A percentile compares a stretch with the other conserved stretches of the same genome.
These are phyloP conservation scores for Geotrichum candidum DNA, from an alignment of 1,139 yeast species.

Conservation along the genomic window DNA sequence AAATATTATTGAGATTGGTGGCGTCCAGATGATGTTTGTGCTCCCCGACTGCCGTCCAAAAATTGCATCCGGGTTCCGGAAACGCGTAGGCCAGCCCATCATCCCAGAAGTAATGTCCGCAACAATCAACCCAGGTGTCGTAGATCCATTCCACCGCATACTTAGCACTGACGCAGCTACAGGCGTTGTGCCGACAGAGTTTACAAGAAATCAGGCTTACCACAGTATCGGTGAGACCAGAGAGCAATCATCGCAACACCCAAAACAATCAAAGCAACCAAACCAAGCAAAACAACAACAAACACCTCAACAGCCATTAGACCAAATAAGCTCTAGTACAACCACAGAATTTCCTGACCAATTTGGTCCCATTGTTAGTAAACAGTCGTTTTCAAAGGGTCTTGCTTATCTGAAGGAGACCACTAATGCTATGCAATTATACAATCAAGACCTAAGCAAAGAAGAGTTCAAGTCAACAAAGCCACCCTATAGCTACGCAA, in stretches of 20 bases:
- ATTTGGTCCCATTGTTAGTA: background rate
- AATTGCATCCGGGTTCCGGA: constrained; percentile 24
- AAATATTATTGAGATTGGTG: constrained; percentile 86
- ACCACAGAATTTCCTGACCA: constrained; percentile 2
- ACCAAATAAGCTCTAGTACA: background rate
- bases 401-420: constrained; percentile 35
- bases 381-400: background rate
- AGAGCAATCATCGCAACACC: background rate
- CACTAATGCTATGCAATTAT: constrained; percentile 24
- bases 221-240: background rate
- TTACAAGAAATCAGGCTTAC: background rate
- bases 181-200: background rate
- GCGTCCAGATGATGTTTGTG: constrained; percentile 98
- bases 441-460: constrained; percentile 62
- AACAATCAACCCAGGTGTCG: background rate
- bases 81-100: background rate
- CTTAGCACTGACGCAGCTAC: background rate
- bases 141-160: background rate
- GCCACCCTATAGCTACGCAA: constrained; percentile 96
- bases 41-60: constrained; percentile 83
- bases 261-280: background rate
- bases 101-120: background rate
- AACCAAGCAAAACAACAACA: background rate
- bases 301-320: background rate
- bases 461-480: constrained; percentile 90